Percentiles rank a stretch among this genome's conserved stretches.
These are phyloP conservation scores for Meira nashicola DNA, from an alignment of 1,284 basidiomycete species.

Conservation along the genomic window DNA sequence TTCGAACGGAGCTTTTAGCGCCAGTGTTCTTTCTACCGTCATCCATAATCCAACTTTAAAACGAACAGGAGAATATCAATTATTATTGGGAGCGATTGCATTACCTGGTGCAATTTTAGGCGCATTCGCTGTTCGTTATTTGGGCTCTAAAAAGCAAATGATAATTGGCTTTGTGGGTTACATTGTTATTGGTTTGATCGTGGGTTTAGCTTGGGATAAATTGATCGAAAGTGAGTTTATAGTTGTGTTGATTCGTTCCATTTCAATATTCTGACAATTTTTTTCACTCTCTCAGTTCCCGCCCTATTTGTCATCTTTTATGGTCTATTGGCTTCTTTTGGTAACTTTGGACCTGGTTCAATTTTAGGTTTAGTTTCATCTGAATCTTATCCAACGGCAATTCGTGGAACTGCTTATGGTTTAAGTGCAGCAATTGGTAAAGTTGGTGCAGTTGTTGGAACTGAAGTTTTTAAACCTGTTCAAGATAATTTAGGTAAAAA, in stretches of 20 bases:
- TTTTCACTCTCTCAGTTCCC: slow-evolving; percentile 56
- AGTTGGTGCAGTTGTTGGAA: slow-evolving; percentile 70
- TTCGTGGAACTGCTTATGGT: slow-evolving; percentile 54
- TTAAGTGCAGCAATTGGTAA: slow-evolving; percentile 67
- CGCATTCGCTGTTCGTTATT: slow-evolving; percentile 52
- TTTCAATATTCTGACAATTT: too few relatives aligned
- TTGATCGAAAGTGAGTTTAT: slow-evolving; percentile 56
- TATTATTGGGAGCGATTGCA: slow-evolving; percentile 65
- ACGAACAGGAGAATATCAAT: slow-evolving; percentile 63
- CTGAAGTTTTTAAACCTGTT: slow-evolving; percentile 71
- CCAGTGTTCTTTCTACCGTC: slow-evolving; percentile 54
- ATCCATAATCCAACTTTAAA: slow-evolving; percentile 58
- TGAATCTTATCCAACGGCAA: slow-evolving; percentile 50
- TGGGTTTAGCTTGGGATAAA: slow-evolving; percentile 64
- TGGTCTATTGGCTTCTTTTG: slow-evolving; percentile 48
- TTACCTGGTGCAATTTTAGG: slow-evolving; percentile 66
- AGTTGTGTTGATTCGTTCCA: too few relatives aligned
- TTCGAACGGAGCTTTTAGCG: slow-evolving; percentile 61
- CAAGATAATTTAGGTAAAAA: slow-evolving; percentile 58
- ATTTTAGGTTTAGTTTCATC: slow-evolving; percentile 63
- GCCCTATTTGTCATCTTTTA: slow-evolving; percentile 61
- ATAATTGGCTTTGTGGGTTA: slow-evolving; percentile 71
- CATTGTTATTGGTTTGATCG: slow-evolving; percentile 63
- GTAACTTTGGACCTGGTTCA: slow-evolving; percentile 70
- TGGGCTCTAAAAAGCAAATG: slow-evolving; percentile 55